These are phyloP conservation scores for Cladosporium halotolerans DNA, from an alignment of 2,329 filamentous ascomycete genomes.

Conservation along the genomic window DNA sequence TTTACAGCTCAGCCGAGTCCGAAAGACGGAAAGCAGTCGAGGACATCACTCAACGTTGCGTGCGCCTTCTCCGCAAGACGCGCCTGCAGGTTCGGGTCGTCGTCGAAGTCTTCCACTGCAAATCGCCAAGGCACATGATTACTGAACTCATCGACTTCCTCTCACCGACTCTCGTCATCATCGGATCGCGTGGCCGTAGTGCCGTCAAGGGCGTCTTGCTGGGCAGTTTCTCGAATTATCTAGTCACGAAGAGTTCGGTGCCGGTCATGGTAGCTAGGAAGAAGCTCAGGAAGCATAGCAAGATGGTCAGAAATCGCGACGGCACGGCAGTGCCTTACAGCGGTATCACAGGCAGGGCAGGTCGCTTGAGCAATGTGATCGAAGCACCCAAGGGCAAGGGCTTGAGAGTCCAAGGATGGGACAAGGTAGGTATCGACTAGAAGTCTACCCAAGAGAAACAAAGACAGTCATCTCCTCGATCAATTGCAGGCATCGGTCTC, in stretches of 20 bases:
- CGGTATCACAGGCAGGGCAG: slow-evolving; percentile 23
- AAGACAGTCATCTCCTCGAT: background rate
- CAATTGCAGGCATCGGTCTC: background rate
- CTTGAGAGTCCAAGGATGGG: slow-evolving; percentile 28
- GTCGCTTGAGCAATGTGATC: slow-evolving; percentile 29
- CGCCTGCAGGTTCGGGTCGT: slow-evolving; percentile 86
- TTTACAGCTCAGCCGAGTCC: slow-evolving; percentile 55
- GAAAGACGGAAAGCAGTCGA: slow-evolving; percentile 77
- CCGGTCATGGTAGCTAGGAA: slow-evolving; percentile 98
- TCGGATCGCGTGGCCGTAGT: slow-evolving; percentile 85
- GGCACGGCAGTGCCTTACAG: slow-evolving; percentile 27
- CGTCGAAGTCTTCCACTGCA: slow-evolving; percentile 96
- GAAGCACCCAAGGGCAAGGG: slow-evolving; percentile 27
- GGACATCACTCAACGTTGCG: slow-evolving; percentile 74
- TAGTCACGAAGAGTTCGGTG: slow-evolving; percentile 92
- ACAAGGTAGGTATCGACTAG: slow-evolving; percentile 31
- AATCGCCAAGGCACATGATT: slow-evolving; percentile 91
- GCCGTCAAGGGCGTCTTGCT: slow-evolving; percentile 91
- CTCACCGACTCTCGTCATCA: slow-evolving; percentile 83
- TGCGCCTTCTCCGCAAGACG: slow-evolving; percentile 84
- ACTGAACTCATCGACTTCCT: slow-evolving; percentile 94
- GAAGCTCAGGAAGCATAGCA: slow-evolving; percentile 74
- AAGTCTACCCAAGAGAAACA: background rate
- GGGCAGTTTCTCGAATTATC: slow-evolving; percentile 93
- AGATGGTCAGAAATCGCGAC: slow-evolving; percentile 33